Base-by-base conservation (phyloP, 2,329 filamentous ascomycete genomes). In the Knoxdaviesia capensis region DNA sequence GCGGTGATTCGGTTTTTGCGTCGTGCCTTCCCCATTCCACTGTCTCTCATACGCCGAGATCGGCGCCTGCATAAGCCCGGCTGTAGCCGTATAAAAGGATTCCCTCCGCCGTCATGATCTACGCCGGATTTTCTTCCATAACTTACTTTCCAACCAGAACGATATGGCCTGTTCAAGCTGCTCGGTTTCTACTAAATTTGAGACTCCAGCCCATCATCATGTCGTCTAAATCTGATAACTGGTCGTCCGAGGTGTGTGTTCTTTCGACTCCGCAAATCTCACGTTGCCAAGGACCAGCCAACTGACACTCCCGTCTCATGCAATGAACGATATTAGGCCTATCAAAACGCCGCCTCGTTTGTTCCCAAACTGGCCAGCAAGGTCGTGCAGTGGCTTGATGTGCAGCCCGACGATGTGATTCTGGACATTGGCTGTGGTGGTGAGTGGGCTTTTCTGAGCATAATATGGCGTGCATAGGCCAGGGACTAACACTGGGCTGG, bases 401-500 rank as follows among this genome's bases (percentile, higher is more conserved):
- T 74, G 1, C 62, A 72, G 44, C 61, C 65, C 31, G 65, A 71
- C 47, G 74, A 80, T 51, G 53, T 59, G 10, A 63, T 80, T 28
- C 59, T 80, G 2, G 75, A 80, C 47, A 56, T 80, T 42, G 75
- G 75, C 9, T 80, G 75, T 48, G 75, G 76, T 37, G 74, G 69
- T 71, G 44, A 46, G 59, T 55, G 20, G 28, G 31, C 28, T 41
- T 31, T 41, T 32, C 46, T 51, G 38, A 50, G 1, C 31, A 6
- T 8, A 6, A 9, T 40, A n/a, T 35, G 9, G n/a, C 11, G 7
- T 35, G 8, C 34, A 35, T 35, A 35, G 9, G 34, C 3, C 20
- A 5, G 8, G 1, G 11, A 10, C 41, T 50, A 6, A 51, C 39
- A 28, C 5, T 40, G 8, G 11, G 7, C 3, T 31, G 4, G 7